A percentile compares a stretch with the other conserved stretches of the same genome.
Evolutionary conservation across 345 rosid species (phyloP).

Genomic region (Jatropha curcas): DNA sequence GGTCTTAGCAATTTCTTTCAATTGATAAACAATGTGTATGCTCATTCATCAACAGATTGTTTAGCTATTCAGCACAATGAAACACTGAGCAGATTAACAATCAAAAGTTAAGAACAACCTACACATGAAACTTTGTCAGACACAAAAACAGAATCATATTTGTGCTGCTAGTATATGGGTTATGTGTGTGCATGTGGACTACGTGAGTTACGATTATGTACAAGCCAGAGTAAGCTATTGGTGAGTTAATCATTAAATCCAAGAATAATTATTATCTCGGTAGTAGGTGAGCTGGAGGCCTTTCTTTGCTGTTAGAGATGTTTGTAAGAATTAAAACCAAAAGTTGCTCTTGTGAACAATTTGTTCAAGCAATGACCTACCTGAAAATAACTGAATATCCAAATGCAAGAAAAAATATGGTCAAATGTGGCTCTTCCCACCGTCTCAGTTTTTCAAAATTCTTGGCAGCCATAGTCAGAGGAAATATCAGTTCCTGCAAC

Average conservation of each 20-base stretch:
- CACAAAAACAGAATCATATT: too few species aligned
- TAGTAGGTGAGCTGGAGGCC: background rate
- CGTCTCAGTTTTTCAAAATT: slow-evolving; percentile 67
- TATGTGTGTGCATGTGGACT: too few species aligned
- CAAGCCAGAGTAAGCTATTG: too few species aligned
- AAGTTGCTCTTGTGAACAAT: background rate
- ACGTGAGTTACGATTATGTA: background rate
- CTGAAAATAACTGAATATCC: slow-evolving; percentile 74
- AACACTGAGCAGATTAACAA: background rate
- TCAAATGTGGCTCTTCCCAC: slow-evolving; percentile 93
- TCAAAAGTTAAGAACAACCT: background rate
- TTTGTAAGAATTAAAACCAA: background rate
- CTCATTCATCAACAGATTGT: background rate
- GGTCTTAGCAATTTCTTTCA: background rate
- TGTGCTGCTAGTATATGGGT: too few species aligned
- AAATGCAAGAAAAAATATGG: slow-evolving; percentile 70
- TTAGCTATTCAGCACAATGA: background rate
- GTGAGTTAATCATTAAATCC: too few species aligned
- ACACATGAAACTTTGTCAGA: background rate
- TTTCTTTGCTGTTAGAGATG: background rate
- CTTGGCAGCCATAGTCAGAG: slow-evolving; percentile 56
- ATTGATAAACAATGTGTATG: background rate
- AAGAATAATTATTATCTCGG: background rate
- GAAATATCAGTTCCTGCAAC: slow-evolving; percentile 83
- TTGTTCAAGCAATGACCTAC: slow-evolving; percentile 38